Base-by-base conservation (phyloP, 1,139 yeast species). In the Diutina mesorugosa region DNA sequence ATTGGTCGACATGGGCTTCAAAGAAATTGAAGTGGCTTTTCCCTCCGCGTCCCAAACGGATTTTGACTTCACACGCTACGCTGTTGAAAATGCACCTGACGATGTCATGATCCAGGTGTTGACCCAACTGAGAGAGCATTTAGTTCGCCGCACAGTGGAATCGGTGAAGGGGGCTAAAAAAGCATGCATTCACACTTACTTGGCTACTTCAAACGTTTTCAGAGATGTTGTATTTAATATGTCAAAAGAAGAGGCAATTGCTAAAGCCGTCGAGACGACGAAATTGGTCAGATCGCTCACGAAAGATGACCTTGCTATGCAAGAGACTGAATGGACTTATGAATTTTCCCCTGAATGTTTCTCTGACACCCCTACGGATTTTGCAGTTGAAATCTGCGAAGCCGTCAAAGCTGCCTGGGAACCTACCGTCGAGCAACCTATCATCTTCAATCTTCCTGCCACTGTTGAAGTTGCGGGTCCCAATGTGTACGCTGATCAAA, bases 391-490 rank as follows among this genome's bases (percentile, higher is more conserved):
- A 66, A 84, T 93, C 56, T 90, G 97, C 72, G 96, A 91, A 69
- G 97, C 97, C n/a, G 98, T 93, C 55, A 89, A 89, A 72, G 75
- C 76, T 35, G 97, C 93, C 8, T 93, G 99, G 99, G 90, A 76
- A 59, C 98, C 98, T 56, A 72, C 88, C 6, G 84, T 63, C 41
- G 93, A 87, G 59, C 79, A 81, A 62, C 97, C 97, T 59, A 90
- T 93, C 64, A 90, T 93, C 63, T 91, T 93, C 79, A 93, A 93
- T 74, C 79, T 93, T 64, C 99, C 99, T 10, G 98, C 99, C 51
- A 93, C 99, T n/a, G 98, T 93, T 47, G 99, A 93, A 74, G 87
- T 91, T 80, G 76, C 96, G 30, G 81, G 95, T 51, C 99, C 98
- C 60, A 93, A 93, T 69, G 84, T 91, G 52, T 93, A 90, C 66